Evolutionary conservation across 2,329 filamentous ascomycete species (phyloP).

Genomic region (Microcyclospora pomicola): DNA sequence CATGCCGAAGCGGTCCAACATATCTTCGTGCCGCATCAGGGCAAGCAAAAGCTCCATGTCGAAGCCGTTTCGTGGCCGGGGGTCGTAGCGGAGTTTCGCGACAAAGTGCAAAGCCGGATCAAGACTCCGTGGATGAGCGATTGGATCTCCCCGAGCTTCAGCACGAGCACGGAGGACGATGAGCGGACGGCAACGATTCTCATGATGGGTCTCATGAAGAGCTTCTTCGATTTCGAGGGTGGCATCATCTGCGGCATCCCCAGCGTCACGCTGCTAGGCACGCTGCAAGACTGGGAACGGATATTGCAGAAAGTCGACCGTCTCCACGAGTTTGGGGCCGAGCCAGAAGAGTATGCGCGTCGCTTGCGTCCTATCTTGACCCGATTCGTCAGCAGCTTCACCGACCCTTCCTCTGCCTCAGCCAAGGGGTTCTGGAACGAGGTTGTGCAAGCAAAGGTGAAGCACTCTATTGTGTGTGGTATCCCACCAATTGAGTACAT

Average conservation of each 20-base stretch:
- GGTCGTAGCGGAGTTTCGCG: no score
- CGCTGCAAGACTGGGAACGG: background rate
- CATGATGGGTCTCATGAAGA: background rate
- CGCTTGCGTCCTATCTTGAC: no score
- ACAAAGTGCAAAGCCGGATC: background rate
- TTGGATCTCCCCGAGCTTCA: background rate
- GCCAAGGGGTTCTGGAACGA: no score
- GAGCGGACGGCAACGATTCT: background rate
- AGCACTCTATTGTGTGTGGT: no score
- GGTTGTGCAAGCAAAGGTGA: no score
- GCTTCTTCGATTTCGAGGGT: background rate
- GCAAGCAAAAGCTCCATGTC: conserved; percentile 29
- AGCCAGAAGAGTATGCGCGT: background rate
- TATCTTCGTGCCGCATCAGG: conserved; percentile 31
- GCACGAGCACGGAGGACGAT: background rate
- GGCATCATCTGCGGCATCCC: background rate
- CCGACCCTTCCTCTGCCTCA: no score
- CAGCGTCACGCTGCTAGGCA: background rate
- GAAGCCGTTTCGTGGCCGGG: no score
- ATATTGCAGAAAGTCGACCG: background rate
- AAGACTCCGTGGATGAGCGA: background rate
- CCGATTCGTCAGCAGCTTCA: no score
- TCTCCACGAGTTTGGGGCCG: background rate
- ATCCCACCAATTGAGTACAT: no score
- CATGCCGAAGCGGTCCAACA: conserved; percentile 33